Base-by-base conservation (phyloP, 306 rosid genomes). In the Quercus wislizeni region DNA sequence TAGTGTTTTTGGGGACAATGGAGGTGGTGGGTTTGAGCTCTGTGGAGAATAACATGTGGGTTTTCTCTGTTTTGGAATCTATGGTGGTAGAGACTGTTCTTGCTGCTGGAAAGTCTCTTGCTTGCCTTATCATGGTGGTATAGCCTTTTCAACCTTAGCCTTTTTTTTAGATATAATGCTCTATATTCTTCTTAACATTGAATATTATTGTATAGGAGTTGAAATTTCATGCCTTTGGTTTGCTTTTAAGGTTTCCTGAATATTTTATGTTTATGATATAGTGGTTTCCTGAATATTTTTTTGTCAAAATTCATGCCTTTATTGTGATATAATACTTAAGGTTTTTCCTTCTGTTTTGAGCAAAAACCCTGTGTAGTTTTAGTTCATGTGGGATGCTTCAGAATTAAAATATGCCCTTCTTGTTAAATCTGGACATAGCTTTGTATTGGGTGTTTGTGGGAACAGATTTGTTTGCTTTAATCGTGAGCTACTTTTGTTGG, bases 101-200 rank as follows among this genome's bases (percentile, higher is more conserved):
- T 38, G 28, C 87, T 43, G 81, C 90, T 63, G 82, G 68, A 5
- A 89, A 87, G 71, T 87, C 91, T 55, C 85, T 91, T 74, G 83
- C 87, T 75, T 85, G 62, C 80, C 78, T 92, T 87, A 74, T 94
- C 55, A 5, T 85, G 8, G 81, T 58, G 87, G 97, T 90, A 88
- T 74, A 56, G 14, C 73, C 28, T 79, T 52, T 23, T 38, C 2
- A 10, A 2, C 52, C 18, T 2, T 41, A 41, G 46, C 46, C 3
- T 5, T 4, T 61, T 30, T 74, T 74, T 1, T 30, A 28, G 6
- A 55, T 13, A 5, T 31, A 15, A 65, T 63, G 41, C 35, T 55
- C 28, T 19, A 18, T 51, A 76, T 19, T 38, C 20, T 51, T 68
- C 33, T 56, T 4, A 27, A 51, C 15, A 25, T 49, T n/a, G 30